Percentiles rank a stretch among this genome's conserved stretches.
Evolutionary conservation across 2,329 filamentous ascomycete genomes (phyloP).

Genomic region (Podosphaera aphanis): DNA sequence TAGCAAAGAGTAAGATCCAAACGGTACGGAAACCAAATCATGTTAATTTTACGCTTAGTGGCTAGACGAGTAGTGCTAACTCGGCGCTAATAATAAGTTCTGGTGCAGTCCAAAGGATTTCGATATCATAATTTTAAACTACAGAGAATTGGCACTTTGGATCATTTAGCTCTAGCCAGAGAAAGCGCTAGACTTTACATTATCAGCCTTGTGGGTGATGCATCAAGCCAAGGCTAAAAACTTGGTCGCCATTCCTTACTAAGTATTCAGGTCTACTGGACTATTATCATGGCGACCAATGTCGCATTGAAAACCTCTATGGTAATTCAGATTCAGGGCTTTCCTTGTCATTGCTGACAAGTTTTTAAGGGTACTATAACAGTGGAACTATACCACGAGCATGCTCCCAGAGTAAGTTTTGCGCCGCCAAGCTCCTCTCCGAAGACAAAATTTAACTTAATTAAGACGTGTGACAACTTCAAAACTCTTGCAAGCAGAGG

Average conservation of each 20-base stretch:
- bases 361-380: conserved; percentile 47
- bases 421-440: conserved; percentile 1
- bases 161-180: too few relatives aligned
- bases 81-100: too few relatives aligned
- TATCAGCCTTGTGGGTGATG: not conserved
- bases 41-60: too few relatives aligned
- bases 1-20: too few relatives aligned
- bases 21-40: too few relatives aligned
- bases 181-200: too few relatives aligned
- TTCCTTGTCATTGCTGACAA: not conserved
- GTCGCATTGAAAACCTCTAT: conserved; percentile 68
- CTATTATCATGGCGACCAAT: conserved; percentile 42
- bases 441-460: not conserved
- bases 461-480: conserved; percentile 67
- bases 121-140: too few relatives aligned
- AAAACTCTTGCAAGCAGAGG: conserved; percentile 51
- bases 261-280: not conserved
- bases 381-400: conserved; percentile 70
- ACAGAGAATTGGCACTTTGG: too few relatives aligned
- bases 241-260: not conserved
- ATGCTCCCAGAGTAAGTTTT: conserved; percentile 45
- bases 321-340: conserved; percentile 23
- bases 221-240: not conserved
- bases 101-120: too few relatives aligned
- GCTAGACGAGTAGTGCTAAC: too few relatives aligned